phyloP scores from a whole-genome alignment of 2,329 filamentous ascomycete genomes.

The Fusarium begoniae region DNA sequence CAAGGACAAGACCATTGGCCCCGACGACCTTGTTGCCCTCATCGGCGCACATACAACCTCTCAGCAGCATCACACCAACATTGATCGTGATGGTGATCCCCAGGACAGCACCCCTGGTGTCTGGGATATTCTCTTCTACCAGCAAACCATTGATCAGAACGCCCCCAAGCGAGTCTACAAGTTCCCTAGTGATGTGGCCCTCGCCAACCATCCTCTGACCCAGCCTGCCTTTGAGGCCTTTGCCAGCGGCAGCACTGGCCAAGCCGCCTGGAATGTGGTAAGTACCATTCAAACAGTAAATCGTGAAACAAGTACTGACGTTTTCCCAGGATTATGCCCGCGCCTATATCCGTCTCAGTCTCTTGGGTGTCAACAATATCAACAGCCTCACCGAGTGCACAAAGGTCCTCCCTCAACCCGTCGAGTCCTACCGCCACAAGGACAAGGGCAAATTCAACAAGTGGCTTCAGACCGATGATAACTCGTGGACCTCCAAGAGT shows the following conservation, averaged over 20 bases:
- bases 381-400: slow-evolving; percentile 65
- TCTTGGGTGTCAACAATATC: slow-evolving; percentile 66
- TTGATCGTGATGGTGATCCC: slow-evolving; percentile 51
- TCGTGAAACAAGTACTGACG: background rate
- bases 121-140: slow-evolving; percentile 63
- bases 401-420: slow-evolving; percentile 55
- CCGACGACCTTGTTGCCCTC: slow-evolving; percentile 61
- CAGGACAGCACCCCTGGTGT: slow-evolving; percentile 63
- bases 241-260: slow-evolving; percentile 43
- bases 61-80: slow-evolving; percentile 57
- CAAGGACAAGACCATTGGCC: slow-evolving; percentile 61
- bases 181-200: slow-evolving; percentile 53
- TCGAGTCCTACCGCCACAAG: slow-evolving; percentile 22
- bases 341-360: slow-evolving; percentile 62
- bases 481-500: slow-evolving; percentile 41
- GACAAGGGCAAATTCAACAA: slow-evolving; percentile 39
- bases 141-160: slow-evolving; percentile 47
- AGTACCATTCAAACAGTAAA: slow-evolving; percentile 7
- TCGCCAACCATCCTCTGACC: slow-evolving; percentile 51
- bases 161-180: slow-evolving; percentile 51
- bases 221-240: slow-evolving; percentile 51
- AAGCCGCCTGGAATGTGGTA: slow-evolving; percentile 54
- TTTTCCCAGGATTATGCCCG: slow-evolving; percentile 56
- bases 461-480: slow-evolving; percentile 42
- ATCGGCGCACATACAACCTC: slow-evolving; percentile 64